A percentile compares a stretch with the other conserved stretches of the same genome.
Evolutionary conservation across 768 basidiomycete species (phyloP).

Genomic region (Boletales sp.): DNA sequence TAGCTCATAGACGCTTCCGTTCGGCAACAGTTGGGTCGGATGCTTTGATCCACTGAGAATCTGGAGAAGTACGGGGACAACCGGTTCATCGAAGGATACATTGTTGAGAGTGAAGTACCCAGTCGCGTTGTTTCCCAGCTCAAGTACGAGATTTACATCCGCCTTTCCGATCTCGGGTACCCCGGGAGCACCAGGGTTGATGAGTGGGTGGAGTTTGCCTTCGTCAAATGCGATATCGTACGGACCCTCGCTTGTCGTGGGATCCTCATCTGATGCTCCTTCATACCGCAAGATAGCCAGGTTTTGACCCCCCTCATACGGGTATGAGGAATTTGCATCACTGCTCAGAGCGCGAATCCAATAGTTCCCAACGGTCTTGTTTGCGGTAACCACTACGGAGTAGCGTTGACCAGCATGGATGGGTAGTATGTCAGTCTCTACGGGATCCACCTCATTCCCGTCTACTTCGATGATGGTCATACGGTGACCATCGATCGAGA

Average conservation of each 20-base stretch:
- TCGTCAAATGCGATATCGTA: conserved; percentile 33
- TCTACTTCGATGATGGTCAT: conserved; percentile 52
- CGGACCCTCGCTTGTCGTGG: conserved; percentile 26
- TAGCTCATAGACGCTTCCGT: conserved; percentile 42
- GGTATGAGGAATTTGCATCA: conserved; percentile 22
- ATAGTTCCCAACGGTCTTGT: conserved; percentile 46
- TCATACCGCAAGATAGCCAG: conserved; percentile 48
- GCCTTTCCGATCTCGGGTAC: conserved; percentile 32
- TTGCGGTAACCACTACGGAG: conserved; percentile 40
- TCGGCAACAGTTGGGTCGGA: conserved; percentile 44
- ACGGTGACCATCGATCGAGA: conserved; percentile 41
- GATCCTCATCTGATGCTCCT: conserved; percentile 39
- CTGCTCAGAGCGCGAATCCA: conserved; percentile 45
- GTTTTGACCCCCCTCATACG: conserved; percentile 36
- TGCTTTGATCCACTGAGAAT: conserved; percentile 48
- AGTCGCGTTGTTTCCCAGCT: not conserved
- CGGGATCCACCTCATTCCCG: conserved; percentile 37
- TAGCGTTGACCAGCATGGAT: conserved; percentile 34
- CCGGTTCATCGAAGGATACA: conserved; percentile 36
- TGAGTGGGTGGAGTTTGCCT: conserved; percentile 34
- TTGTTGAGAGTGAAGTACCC: conserved; percentile 23
- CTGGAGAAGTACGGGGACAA: conserved; percentile 50
- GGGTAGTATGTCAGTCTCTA: conserved; percentile 35
- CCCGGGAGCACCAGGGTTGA: conserved; percentile 34
- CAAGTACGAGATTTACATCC: conserved; percentile 32